A percentile compares a stretch with the other conserved stretches of the same genome.
Evolutionary conservation across 2,329 filamentous ascomycete species (phyloP).

Genomic region (Verticillium isaacii): DNA sequence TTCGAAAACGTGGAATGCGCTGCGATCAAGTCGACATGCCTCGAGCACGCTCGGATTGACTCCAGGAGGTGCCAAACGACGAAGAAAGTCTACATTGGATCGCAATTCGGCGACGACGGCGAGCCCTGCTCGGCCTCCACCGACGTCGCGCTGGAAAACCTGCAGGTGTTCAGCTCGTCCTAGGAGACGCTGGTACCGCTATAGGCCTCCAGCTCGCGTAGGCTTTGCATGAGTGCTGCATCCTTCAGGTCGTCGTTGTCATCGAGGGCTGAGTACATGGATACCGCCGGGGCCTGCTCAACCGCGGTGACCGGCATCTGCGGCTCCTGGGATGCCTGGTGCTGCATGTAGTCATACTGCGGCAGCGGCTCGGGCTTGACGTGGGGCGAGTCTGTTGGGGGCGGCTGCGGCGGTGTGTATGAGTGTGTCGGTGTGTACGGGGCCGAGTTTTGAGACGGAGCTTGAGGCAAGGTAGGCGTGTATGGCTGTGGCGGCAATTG

Average conservation of each 20-base stretch:
- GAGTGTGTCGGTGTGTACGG: constrained; percentile 16
- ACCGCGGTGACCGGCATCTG: constrained; percentile 8
- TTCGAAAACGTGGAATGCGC: background rate
- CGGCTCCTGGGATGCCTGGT: constrained; percentile 12
- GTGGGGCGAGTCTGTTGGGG: constrained; percentile 17
- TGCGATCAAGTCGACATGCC: background rate
- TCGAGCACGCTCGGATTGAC: background rate
- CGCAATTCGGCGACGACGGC: background rate
- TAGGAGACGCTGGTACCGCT: constrained; percentile 6
- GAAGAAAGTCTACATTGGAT: background rate
- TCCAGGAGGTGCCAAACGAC: background rate
- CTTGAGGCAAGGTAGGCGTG: constrained; percentile 11
- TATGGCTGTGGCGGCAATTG: constrained; percentile 11
- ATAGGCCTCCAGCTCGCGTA: constrained; percentile 13
- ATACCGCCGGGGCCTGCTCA: constrained; percentile 2
- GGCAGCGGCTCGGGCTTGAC: constrained; percentile 7
- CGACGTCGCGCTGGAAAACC: background rate
- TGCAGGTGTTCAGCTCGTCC: background rate
- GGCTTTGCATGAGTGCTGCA: constrained; percentile 11
- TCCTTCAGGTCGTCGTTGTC: constrained; percentile 11
- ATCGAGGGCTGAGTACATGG: constrained; percentile 8
- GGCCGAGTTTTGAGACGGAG: background rate
- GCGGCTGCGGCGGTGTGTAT: constrained; percentile 11
- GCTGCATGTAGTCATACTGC: constrained; percentile 9
- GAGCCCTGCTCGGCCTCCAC: background rate